Base-by-base conservation (phyloP, 164 flowering plant genomes). In the Umbellularia californica region DNA sequence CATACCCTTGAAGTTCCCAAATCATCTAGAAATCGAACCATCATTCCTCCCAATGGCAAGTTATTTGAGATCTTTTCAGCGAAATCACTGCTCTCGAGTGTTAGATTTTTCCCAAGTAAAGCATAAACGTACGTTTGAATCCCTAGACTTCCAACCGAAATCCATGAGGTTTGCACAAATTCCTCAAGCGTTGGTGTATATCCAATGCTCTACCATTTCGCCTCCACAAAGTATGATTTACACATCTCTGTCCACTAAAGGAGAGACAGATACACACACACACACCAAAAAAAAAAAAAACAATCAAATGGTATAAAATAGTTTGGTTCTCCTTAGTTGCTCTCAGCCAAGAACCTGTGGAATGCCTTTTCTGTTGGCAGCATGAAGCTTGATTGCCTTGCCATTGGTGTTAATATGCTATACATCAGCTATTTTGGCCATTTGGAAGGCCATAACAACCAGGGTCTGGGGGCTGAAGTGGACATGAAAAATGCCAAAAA, bases 201-300 rank as follows among this genome's bases (percentile, higher is more conserved):
- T 7, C 81, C 82, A 30, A 7, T 70, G 25, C 78, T 76, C 58
- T 74, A 73, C 92, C 92, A 88, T 50, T 80, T 82, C 60, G 92
- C 92, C 77, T 88, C 92, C 73, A 76, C 77, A 1, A 81, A 68
- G 78, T 84, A 63, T 65, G 89, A 74, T 70, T 83, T 79, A 30
- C 85, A 81, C 63, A 84, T 82, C 35, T 76, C 79, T 68, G 79
- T 79, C 90, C 92, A 87, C 89, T 88, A 33, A 33, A 33, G 5
- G 41, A 33, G 41, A 33, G n/a, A n/a, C n/a, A n/a, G n/a, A n/a
- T n/a, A n/a, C n/a, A n/a, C n/a, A n/a, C n/a, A n/a, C n/a, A n/a
- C n/a, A n/a, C n/a, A n/a, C n/a, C 41, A 33, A 0, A 33, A 4
- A 33, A 4, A 33, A 4, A 33, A 4, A 0, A 0, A 33, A 33